Evolutionary conservation across 2,329 filamentous ascomycete species (phyloP), one percentile per base, ranked within the genome.

Genomic region (Sporothrix luriei): DNA sequence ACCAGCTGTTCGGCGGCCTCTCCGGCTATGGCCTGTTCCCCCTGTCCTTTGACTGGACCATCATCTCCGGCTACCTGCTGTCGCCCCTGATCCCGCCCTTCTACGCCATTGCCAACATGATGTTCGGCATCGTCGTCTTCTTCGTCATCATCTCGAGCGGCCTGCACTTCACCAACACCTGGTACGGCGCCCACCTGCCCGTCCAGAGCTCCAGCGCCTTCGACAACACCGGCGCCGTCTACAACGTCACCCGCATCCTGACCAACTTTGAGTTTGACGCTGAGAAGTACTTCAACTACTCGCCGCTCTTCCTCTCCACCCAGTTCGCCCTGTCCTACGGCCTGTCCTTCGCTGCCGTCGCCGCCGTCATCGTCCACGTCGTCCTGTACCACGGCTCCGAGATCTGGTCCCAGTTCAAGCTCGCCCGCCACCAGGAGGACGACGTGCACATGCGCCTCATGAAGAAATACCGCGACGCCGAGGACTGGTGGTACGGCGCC

Each of bases 271-370:
- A 84, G n/a, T 85, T 91, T 70, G 84, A 90, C 76, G 82, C 84
- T 74, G 82, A 81, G 2, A 85, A 85, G 16, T 91, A 91, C 77
- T 80, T 84, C 72, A 80, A 81, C 26, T 91, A 91, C 76, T 91
- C 88, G 24, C 89, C 89, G 1, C 82, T 90, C 4, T 91, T 86
- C 75, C 80, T 91, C 24, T 83, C 87, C 2, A 84, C 88, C 0
- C 88, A 89, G 71, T 91, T 87, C 71, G 83, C 84, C 2, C 76
- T 88, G 49, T 79, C 82, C 9, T 88, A 91, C 74, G 88, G 88
- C 1, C 79, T 91, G 13, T 71, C 73, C 2, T 74, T 74, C 67
- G 89, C 89, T n/a, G 86, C 88, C 26, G 84, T 91, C 38, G 83
- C 87, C 0, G 85, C 87, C 11, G 87, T 88, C 69, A 77, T 88